Percentiles rank a stretch among this genome's conserved stretches.
phyloP scores from a whole-genome alignment of 139 green algal genomes.

The Chlamydomonas urium region DNA sequence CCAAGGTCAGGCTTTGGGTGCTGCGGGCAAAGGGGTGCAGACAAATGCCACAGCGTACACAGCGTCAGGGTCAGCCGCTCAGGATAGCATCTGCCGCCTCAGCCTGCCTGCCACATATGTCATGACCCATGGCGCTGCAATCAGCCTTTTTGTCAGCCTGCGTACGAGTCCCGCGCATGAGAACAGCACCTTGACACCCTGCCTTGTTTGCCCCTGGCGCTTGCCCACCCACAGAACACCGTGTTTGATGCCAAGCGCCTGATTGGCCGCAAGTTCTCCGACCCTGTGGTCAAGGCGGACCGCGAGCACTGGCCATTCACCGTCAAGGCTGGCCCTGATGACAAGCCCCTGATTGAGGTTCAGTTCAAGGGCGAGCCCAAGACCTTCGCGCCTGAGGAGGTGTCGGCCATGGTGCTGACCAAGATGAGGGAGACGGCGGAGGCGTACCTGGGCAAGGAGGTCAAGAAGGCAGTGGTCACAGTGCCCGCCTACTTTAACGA shows the following conservation, averaged over 20 bases:
- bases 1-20: not conserved
- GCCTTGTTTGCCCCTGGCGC: not conserved
- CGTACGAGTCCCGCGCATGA: not conserved
- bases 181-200: not conserved
- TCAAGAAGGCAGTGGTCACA: slow-evolving; percentile 94
- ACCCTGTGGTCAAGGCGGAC: slow-evolving; percentile 77
- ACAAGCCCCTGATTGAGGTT: slow-evolving; percentile 32
- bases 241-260: slow-evolving; percentile 98
- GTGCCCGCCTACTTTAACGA: slow-evolving; percentile 99
- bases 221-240: slow-evolving; percentile 74
- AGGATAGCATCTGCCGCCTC: too few relatives aligned
- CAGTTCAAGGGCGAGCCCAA: slow-evolving; percentile 87
- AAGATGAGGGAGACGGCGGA: slow-evolving; percentile 97
- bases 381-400: slow-evolving; percentile 93
- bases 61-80: not conserved
- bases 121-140: not conserved
- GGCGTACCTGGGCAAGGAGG: slow-evolving; percentile 59
- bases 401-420: slow-evolving; percentile 92
- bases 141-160: not conserved
- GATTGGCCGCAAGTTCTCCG: slow-evolving; percentile 77
- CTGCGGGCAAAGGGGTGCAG: not conserved
- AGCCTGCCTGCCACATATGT: not conserved
- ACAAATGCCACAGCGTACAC: not conserved
- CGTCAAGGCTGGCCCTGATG: slow-evolving; percentile 23
- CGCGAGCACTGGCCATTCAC: slow-evolving; percentile 91